Evolutionary conservation across 345 rosid species (phyloP).

Genomic region (Populus simonii): DNA sequence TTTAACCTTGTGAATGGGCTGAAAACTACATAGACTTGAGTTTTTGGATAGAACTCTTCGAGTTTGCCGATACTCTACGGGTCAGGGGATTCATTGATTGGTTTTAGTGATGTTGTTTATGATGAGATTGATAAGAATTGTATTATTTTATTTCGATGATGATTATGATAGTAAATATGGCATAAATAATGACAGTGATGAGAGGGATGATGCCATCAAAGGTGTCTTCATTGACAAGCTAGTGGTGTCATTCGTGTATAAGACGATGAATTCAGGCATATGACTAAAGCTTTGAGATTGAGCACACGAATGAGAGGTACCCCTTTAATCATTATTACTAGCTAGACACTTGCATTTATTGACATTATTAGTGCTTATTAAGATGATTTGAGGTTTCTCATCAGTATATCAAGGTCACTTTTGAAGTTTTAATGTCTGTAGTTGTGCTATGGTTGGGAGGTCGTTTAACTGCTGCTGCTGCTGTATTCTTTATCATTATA

Average conservation of each 20-base stretch:
- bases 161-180: too few species aligned
- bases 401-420: neutral
- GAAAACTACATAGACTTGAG: too few species aligned
- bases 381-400: neutral
- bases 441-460: neutral
- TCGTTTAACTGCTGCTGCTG: neutral
- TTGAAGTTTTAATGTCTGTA: neutral
- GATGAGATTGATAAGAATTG: too few species aligned
- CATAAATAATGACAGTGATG: too few species aligned
- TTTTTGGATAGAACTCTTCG: too few species aligned
- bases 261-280: constrained; percentile 87
- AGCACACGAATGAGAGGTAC: constrained; percentile 50
- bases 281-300: constrained; percentile 74
- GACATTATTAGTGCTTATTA: neutral
- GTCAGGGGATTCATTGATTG: too few species aligned
- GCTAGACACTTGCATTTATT: neutral
- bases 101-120: too few species aligned
- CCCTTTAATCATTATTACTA: neutral
- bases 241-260: constrained; percentile 58
- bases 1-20: too few species aligned
- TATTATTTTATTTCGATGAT: too few species aligned
- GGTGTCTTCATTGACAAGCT: too few species aligned
- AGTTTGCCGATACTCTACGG: too few species aligned
- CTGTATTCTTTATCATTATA: neutral
- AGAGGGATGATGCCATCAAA: too few species aligned